phyloP scores from a whole-genome alignment of 176 grass and related monocot species.

The Musa schizocarpa region DNA sequence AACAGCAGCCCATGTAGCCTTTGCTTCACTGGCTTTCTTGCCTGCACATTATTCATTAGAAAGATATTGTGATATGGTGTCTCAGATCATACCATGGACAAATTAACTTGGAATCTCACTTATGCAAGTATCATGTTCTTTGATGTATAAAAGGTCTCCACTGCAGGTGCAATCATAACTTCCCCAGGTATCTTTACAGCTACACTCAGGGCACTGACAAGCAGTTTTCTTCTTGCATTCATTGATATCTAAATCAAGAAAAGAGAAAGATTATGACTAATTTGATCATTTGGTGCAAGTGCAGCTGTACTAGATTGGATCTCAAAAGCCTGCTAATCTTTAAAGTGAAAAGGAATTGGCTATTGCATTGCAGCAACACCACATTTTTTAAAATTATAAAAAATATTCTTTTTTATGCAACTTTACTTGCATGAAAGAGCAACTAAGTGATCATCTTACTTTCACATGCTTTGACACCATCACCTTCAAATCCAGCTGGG shows the following conservation, averaged over 20 bases:
- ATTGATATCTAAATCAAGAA: conserved; percentile 40
- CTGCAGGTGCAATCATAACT: conserved; percentile 52
- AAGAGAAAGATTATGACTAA: conserved; percentile 1
- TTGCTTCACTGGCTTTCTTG: conserved; percentile 51
- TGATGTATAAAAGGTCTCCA: conserved; percentile 52
- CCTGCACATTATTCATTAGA: conserved; percentile 18
- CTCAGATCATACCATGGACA: not conserved
- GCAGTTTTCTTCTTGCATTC: conserved; percentile 63
- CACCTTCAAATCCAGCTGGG: conserved; percentile 44
- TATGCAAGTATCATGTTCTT: conserved; percentile 56
- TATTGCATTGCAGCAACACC: not conserved
- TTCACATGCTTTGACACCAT: conserved; percentile 42
- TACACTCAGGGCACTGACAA: conserved; percentile 55
- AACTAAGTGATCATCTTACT: conserved; percentile 17
- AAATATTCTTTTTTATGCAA: not conserved
- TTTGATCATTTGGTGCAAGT: not conserved
- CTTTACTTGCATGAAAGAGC: not conserved
- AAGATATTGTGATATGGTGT: not conserved
- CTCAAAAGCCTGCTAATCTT: not conserved
- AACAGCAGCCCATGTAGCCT: conserved; percentile 66
- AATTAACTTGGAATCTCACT: conserved; percentile 13
- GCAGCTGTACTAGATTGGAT: not conserved
- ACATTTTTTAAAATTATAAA: not conserved
- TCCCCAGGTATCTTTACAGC: conserved; percentile 61
- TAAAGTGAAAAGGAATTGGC: too few relatives aligned